Evolutionary conservation across 2,329 filamentous ascomycete genomes (phyloP), one percentile per base, ranked within the genome.

Genomic region (Colletotrichum simmondsii): DNA sequence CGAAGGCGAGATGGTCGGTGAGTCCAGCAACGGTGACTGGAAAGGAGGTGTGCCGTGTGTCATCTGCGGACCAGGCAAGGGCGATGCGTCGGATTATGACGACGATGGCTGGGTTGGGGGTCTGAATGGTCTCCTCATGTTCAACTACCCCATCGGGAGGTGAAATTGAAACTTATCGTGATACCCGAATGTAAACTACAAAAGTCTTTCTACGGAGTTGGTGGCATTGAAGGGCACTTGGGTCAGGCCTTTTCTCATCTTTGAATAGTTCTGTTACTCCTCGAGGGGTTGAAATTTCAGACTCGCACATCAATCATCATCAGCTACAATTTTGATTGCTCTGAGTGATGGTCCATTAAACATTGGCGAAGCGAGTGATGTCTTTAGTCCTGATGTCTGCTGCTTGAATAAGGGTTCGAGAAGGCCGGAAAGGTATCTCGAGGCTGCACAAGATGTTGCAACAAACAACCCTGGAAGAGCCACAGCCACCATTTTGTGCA

Each of bases 81-180:
- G 77, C 76, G 81, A 81, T 49, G 77, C 78, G 5, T 83, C 85
- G 2, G 89, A 92, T 3, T 75, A 70, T 75, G 89, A 92, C 58
- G 95, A 98, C 78, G 96, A 98, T 81, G 95, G 96, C 22, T 99
- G 97, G 97, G 96, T 99, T 2, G 96, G 96, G 1, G 96, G 97
- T 0, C 83, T 99, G 79, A 99, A 98, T 80, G 94, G 95, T 11
- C 81, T 98, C 78, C 84, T 99, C 77, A 99, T 99, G 85, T 99
- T 98, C 81, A 99, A 99, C 81, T 94, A 98, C 84, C 95, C 96
- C 0, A 98, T 98, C 86, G 97, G 97, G 1, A 65, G 74, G 56
- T 72, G 74, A 19, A 62, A 73, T 52, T 70, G 37, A 65, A 53
- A 61, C 14, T 46, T 24, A 24, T 24, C 28, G 32, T 73, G 65